Evolutionary conservation across 2,329 filamentous ascomycete species (phyloP), one percentile per base, ranked within the genome.

Genomic region (Colletotrichum lentis): DNA sequence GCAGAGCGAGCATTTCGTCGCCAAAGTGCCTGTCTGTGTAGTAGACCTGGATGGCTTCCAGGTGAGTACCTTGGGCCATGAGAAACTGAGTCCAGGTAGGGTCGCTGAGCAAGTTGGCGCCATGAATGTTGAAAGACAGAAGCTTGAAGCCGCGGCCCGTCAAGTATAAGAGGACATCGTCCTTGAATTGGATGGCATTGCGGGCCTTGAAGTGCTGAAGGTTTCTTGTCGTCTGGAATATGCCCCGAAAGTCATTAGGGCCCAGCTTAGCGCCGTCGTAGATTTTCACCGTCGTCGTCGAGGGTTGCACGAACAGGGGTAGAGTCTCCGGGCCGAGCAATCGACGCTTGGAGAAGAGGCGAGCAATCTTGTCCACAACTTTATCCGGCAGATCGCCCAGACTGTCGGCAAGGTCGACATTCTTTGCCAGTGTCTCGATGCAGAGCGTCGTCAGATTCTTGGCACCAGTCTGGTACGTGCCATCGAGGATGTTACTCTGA

Each of bases 141-240:
- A 97, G 82, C 10, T 85, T 79, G 57, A 88, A 86, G 57, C 91
- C 85, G 55, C 92, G 91, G 63, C 89, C 88, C 22, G 92, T 82
- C 74, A 97, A 86, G 76, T 95, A 97, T 60, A 93, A 87, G 78
- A 97, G 85, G 49, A 94, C 91, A 46, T 84, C 84, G 74, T 97
- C 91, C 78, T 97, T 97, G 83, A 97, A 91, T 75, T 97, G 94
- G 57, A 96, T 92, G n/a, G 90, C 93, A 74, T 94, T 95, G 56
- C 91, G 89, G 12, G 97, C 81, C 71, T 93, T 91, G 64, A 97
- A 83, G 50, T 85, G 85, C 73, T 88, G 88, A 62, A 97, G 81
- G 6, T 83, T 84, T 0, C 92, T 88, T 65, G 91, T 89, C 3
- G 88, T 85, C 59, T 93, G 90, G 70, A 97, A 94, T 49, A 97